phyloP scores from a whole-genome alignment of 805 yeast genomes.

The Starmerella lactis-condensi region DNA sequence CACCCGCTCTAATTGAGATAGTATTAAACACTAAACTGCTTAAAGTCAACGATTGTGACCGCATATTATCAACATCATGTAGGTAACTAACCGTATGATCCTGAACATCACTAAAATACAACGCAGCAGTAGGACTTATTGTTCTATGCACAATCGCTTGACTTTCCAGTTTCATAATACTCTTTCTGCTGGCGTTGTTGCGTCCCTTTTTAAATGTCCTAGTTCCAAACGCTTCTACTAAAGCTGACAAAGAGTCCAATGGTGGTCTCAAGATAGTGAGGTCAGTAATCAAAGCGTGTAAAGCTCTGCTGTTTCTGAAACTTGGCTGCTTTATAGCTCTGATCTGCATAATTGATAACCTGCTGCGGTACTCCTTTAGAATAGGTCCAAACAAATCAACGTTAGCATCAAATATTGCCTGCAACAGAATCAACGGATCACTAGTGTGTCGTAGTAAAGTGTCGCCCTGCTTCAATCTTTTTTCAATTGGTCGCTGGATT shows the following conservation, averaged over 20 bases:
- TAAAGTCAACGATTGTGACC: conserved; percentile 32
- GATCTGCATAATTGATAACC: conserved; percentile 33
- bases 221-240: conserved; percentile 28
- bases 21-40: conserved; percentile 39
- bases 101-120: conserved; percentile 37
- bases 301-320: conserved; percentile 32
- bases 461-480: conserved; percentile 29
- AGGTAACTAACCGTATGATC: conserved; percentile 37
- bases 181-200: not conserved
- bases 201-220: not conserved
- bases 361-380: conserved; percentile 32
- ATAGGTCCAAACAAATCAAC: conserved; percentile 39
- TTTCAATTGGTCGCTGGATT: conserved; percentile 33
- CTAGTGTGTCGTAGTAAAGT: conserved; percentile 34
- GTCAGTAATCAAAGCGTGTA: conserved; percentile 38
- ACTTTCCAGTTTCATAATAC: too few relatives aligned
- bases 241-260: conserved; percentile 31
- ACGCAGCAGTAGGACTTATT: conserved; percentile 28
- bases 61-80: conserved; percentile 38
- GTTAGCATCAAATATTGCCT: conserved; percentile 36
- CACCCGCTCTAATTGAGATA: conserved; percentile 36
- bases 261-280: conserved; percentile 31
- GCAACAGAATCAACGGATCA: conserved; percentile 35
- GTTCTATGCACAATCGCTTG: too few relatives aligned
- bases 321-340: conserved; percentile 35